Percentiles rank a stretch among this genome's conserved stretches.
Conservation (phyloP, 75 land plant genomes). For the Pinus albicaulis region DNA sequence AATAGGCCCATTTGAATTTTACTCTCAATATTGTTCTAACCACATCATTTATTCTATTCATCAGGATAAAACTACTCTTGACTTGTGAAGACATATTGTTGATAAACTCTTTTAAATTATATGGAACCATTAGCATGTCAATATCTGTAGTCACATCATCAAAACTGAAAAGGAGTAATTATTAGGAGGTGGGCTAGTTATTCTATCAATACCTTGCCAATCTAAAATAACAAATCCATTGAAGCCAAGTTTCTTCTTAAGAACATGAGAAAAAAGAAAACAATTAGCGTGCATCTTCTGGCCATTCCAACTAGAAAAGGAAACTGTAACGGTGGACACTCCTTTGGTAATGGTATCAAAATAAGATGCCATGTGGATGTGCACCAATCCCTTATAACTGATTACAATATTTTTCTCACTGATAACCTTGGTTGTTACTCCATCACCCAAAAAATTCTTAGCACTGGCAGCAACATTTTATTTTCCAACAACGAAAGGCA, state of each 20-base stretch:
- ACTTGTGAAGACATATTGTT: constrained; percentile 33
- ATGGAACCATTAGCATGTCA: constrained; percentile 64
- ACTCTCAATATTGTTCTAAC: constrained; percentile 65
- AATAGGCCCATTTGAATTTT: constrained; percentile 74
- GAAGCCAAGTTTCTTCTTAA: no score
- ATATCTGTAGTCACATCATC: constrained; percentile 43
- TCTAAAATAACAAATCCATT: no score
- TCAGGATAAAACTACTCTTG: constrained; percentile 31
- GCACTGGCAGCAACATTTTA: constrained; percentile 65
- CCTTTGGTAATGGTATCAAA: constrained; percentile 48
- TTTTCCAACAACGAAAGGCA: constrained; percentile 57
- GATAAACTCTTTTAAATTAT: constrained; percentile 41
- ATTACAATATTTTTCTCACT: constrained; percentile 69
- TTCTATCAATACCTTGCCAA: no score
- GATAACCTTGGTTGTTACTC: constrained; percentile 64
- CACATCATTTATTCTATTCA: constrained; percentile 76
- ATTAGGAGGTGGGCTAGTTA: no score
- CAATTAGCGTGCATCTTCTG: no score
- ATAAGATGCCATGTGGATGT: constrained; percentile 74
- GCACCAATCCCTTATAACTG: constrained; percentile 32
- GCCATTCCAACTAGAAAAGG: constrained; percentile 82
- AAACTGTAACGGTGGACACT: constrained; percentile 67
- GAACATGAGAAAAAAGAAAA: no score
- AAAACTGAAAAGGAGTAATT: constrained; percentile 45
- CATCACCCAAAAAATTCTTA: constrained; percentile 79